Evolutionary conservation across 192 early-diverging fungal species (phyloP), one percentile per base, ranked within the genome.

Genomic region (Coemansia sp.): DNA sequence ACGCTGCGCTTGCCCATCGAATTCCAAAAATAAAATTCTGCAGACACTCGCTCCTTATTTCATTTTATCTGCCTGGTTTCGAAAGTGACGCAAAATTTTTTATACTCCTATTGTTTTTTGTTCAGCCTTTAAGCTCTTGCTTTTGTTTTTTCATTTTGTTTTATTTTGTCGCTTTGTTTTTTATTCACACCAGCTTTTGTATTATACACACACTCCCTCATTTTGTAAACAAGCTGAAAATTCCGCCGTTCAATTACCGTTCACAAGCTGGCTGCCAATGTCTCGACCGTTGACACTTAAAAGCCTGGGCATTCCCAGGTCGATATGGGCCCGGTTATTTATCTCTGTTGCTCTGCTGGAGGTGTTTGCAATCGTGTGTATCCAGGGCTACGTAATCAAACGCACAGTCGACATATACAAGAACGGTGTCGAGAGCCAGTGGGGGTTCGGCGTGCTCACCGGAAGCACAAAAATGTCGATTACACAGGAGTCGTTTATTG

Each of bases 401-500:
- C 74, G 75, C 71, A 82, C 80, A 6, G 72, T 73, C 12, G 69
- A 77, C 40, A 77, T 82, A 30, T 82, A 82, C 72, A 73, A 77
- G 56, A 74, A 75, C 62, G 75, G 80, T 48, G 73, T 64, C 2
- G 75, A 82, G 66, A 77, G 75, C 56, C 75, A 71, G 61, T 82
- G 80, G 80, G 80, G 80, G 16, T 76, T 77, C 62, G 74, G 75
- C 33, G 48, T 77, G 20, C 80, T 72, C 33, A 76, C 57, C 63
- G 60, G 48, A 31, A 76, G 54, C 73, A 64, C 64, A 31, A 73
- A 62, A 33, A 75, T 83, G 69, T 66, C 75, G 22, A 83, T 83
- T 38, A 77, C 80, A 48, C 72, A 83, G 18, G 72, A 76, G 42
- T 77, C 77, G 55, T 80, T 84, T 50, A 75, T 84, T 65, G 92